Evolutionary conservation across 202 grass and related monocot species (phyloP), one percentile per base, ranked within the genome.

Genomic region (Schoenoplectus tabernaemontani): DNA sequence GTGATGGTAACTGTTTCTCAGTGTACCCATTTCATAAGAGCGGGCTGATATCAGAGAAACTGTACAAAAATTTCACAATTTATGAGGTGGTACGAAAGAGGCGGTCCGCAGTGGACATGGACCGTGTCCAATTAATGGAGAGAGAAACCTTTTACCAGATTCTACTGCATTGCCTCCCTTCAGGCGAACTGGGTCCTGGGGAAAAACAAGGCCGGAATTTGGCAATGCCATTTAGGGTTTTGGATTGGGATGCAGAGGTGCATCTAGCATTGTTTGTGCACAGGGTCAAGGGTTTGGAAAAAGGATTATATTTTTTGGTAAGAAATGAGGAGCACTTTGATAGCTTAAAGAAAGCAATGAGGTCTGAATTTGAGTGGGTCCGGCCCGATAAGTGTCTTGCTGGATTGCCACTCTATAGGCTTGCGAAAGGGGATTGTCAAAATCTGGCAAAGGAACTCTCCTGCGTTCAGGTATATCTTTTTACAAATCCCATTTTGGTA

Each of bases 211-310:
- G 91, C 5, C 41, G 43, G 28, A 91, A 93, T 77, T 84, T 46
- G 2, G 71, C 93, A 10, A 30, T 97, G 17, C 93, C 93, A 1
- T 97, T 97, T 61, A 85, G 85, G 19, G 85, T 91, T 57, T 83
- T 97, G 53, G 82, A 86, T 0, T 97, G 93, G 93, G 91, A 97
- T 34, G 89, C 93, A 1, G 89, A 97, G 82, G 91, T 97, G n/a
- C 93, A 97, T 73, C 89, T 91, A 0, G 89, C 84, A 8, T 57
- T 97, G 54, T 93, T 93, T 80, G 91, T 93, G 66, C 93, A 93
- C 81, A 85, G 87, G 3, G 67, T 97, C 41, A 71, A 76, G 7
- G 88, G 84, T 36, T 62, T 97, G n/a, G 87, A 87, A 5, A 91
- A 82, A 32, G 93, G 93, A 23, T 56, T 97, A 30, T 97, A 97